phyloP scores from a whole-genome alignment of 768 basidiomycete genomes.

The Phaeotremella fagi region DNA sequence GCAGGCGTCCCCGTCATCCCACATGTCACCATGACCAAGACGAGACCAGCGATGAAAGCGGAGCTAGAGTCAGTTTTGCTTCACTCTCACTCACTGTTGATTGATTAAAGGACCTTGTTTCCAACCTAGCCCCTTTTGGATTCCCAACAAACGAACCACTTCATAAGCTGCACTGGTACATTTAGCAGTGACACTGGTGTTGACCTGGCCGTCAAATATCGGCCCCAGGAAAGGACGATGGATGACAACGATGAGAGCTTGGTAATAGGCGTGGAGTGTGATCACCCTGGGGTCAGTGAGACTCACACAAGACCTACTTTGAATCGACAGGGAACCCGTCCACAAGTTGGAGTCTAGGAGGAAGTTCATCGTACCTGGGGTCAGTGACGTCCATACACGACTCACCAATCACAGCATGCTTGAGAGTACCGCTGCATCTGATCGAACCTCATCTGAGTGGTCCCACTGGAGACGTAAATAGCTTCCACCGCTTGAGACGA shows the following conservation, averaged over 20 bases:
- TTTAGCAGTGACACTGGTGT: not conserved
- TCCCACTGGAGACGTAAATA: not conserved
- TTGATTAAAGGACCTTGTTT: not conserved
- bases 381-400: too few relatives aligned
- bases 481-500: not conserved
- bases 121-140: not conserved
- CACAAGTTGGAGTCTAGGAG: not conserved
- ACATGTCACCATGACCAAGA: not conserved
- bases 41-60: not conserved
- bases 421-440: not conserved
- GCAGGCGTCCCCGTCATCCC: not conserved
- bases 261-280: not conserved
- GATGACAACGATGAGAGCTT: not conserved
- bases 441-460: not conserved
- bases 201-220: not conserved
- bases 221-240: not conserved
- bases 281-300: not conserved
- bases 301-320: not conserved
- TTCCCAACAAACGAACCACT: not conserved
- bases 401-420: not conserved
- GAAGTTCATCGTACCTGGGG: not conserved
- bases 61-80: not conserved
- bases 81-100: not conserved
- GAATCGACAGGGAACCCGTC: not conserved
- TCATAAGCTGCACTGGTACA: not conserved